phyloP scores from a whole-genome alignment of 225 moss, liverwort and hornwort genomes.

The Ulota crispa region DNA sequence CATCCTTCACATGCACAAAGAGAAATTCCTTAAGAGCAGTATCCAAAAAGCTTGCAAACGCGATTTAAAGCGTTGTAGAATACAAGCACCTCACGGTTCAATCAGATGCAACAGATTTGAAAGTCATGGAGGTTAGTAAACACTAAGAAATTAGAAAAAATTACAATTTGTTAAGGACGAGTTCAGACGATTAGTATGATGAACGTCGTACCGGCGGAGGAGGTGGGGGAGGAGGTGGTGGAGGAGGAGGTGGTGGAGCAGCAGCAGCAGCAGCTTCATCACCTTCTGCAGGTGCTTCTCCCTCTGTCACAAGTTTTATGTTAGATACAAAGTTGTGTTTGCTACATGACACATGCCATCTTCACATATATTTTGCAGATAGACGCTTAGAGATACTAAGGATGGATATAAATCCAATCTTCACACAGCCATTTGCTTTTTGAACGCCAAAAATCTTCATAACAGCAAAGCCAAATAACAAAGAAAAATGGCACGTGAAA shows the following conservation, averaged over 20 bases:
- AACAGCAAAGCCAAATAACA: neutral
- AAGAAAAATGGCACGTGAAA: neutral
- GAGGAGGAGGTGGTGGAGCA: neutral
- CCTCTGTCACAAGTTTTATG: conserved; percentile 5
- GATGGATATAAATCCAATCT: neutral
- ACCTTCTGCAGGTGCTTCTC: conserved; percentile 17
- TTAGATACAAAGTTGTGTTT: neutral
- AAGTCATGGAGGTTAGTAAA: neutral
- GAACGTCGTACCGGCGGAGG: conserved; percentile 9
- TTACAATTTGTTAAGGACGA: neutral
- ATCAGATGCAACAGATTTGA: neutral
- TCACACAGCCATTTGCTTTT: neutral
- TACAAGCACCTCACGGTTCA: neutral
- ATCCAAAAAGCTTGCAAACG: neutral
- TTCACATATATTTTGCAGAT: neutral
- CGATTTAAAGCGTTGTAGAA: neutral
- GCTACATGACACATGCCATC: neutral
- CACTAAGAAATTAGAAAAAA: neutral
- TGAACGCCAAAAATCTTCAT: neutral
- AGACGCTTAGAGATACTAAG: neutral
- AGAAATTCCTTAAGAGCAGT: neutral
- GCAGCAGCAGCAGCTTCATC: neutral
- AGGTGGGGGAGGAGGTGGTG: neutral
- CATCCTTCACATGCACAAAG: conserved; percentile 27
- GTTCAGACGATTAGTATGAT: neutral